Evolutionary conservation across 2,329 filamentous ascomycete species (phyloP).

Genomic region (Chalaropsis thielavioides): DNA sequence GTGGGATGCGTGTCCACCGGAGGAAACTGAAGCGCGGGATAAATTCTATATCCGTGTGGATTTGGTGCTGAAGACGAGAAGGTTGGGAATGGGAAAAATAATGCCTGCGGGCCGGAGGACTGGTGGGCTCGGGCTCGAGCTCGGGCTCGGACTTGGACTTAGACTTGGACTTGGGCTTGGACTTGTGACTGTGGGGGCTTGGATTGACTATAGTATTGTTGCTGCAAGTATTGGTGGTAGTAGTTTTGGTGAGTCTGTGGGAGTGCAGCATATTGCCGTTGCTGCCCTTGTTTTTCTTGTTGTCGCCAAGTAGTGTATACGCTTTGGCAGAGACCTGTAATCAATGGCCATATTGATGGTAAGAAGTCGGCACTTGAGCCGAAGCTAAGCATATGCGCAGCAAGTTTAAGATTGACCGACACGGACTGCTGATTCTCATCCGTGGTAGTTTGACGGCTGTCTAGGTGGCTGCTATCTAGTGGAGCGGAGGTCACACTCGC

Average conservation of each 20-base stretch:
- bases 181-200: background rate
- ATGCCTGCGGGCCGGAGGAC: background rate
- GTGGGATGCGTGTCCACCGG: background rate
- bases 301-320: background rate
- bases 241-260: background rate
- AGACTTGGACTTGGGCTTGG: background rate
- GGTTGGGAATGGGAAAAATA: background rate
- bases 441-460: background rate
- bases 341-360: background rate
- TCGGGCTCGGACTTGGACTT: too few relatives aligned
- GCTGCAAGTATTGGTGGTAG: background rate
- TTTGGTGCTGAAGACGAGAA: background rate
- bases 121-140: background rate
- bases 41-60: background rate
- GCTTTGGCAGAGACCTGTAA: background rate
- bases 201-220: background rate
- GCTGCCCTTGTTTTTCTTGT: background rate
- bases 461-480: background rate
- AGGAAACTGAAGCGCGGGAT: background rate
- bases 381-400: background rate
- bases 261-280: background rate
- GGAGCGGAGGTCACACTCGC: background rate
- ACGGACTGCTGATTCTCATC: background rate
- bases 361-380: background rate
- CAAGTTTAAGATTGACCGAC: background rate